Percentiles rank a stretch among this genome's conserved stretches.
These are phyloP conservation scores for Ustilago sp. DNA, from an alignment of 1,284 basidiomycete genomes.

Conservation along the genomic window DNA sequence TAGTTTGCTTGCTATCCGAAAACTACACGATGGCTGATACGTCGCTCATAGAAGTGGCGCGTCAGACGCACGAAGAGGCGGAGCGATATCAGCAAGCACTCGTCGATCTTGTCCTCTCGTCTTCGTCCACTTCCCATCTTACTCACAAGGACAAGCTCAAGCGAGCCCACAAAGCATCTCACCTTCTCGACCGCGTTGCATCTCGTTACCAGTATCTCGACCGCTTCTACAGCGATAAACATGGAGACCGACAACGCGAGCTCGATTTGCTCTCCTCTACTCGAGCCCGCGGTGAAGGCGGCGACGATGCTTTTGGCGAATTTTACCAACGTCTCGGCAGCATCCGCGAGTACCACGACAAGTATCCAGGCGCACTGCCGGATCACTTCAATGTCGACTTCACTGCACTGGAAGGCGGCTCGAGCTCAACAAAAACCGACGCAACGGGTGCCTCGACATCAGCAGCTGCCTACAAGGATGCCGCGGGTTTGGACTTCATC, in stretches of 20 bases:
- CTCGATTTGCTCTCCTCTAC: constrained; percentile 71
- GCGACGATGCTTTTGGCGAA: constrained; percentile 53
- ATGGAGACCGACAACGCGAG: constrained; percentile 70
- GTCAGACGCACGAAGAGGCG: constrained; percentile 93
- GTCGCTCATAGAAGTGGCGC: constrained; percentile 90
- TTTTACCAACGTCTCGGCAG: constrained; percentile 94
- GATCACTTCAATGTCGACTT: constrained; percentile 65
- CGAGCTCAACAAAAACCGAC: constrained; percentile 12
- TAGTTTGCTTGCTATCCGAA: neutral
- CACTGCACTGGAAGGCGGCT: constrained; percentile 50
- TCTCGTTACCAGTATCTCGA: constrained; percentile 73
- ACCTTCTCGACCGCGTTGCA: constrained; percentile 84
- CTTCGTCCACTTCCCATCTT: constrained; percentile 53
- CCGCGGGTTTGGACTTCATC: constrained; percentile 48
- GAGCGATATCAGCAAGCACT: constrained; percentile 82
- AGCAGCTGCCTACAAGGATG: constrained; percentile 22
- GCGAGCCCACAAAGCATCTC: constrained; percentile 86
- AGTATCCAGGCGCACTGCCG: constrained; percentile 83
- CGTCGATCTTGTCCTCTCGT: constrained; percentile 71
- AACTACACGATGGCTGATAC: constrained; percentile 70
- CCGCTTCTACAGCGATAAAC: constrained; percentile 70
- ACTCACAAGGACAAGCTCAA: constrained; percentile 75
- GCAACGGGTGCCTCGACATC: constrained; percentile 8
- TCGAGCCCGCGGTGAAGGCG: constrained; percentile 6
- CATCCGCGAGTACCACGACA: constrained; percentile 94